Base-by-base conservation (phyloP, 2,329 filamentous ascomycete genomes). In the Penicillium brevicompactum region DNA sequence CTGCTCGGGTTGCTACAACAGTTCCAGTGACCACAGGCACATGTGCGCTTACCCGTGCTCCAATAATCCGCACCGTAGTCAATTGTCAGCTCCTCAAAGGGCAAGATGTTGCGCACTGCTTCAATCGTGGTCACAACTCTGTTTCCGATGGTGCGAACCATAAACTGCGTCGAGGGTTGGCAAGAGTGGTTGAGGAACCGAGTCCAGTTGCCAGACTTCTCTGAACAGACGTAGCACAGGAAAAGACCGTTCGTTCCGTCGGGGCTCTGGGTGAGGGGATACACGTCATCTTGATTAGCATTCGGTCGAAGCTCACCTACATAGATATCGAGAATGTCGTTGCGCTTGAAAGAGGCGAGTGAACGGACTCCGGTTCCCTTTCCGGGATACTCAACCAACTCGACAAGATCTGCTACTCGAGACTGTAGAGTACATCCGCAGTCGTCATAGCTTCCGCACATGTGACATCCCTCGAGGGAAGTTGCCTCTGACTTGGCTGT, bases 141-240 rank as follows among this genome's bases (percentile, higher is more conserved):
- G 5, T 62, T 46, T 10, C 72, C 72, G 18, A 69, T 49, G 0
- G 61, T 53, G 21, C 52, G 48, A 2, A 14, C 16, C 1, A 6
- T 6, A 44, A 71, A 74, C 2, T 16, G 6, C 2, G 59, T 63
- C 11, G 53, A 55, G 11, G 71, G 37, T 2, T 69, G 58, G 57
- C 73, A 76, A 1, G 69, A 73, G 48, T 74, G 73, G 48, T 71
- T 75, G 32, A 72, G 60, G 41, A 65, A 76, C 14, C 73, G 65
- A 5, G 70, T 72, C 60, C 71, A 75, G 44, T 71, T 73, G 6
- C 71, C 71, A 46, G 56, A 58, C 4, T 45, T 40, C 14, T 59
- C 57, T 5, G 68, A 55, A 34, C 57, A 59, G 38, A 70, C 59
- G 10, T 31, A 30, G n/a, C 38, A 43, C 21, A 53, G 10, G 8